Conservation (phyloP, 78 protist genomes). For the Tieghemostelium lacteum region DNA sequence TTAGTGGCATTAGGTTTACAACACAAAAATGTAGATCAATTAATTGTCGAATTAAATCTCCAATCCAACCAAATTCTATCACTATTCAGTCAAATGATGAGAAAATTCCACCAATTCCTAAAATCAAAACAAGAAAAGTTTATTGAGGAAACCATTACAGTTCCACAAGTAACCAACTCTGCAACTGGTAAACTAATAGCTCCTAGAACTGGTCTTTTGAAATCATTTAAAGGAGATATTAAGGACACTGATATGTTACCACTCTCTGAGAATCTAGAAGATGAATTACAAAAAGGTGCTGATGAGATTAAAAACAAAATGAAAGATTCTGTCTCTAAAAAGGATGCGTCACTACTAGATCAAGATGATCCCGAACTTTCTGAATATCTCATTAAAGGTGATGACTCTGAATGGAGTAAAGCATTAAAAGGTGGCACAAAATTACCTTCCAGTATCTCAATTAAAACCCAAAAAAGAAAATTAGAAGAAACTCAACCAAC, state of each 20-base stretch:
- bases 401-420: constrained; percentile 53
- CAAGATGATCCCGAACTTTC: neutral
- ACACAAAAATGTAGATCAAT: constrained; percentile 81
- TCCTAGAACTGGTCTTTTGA: constrained; percentile 45
- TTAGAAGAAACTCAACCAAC: neutral
- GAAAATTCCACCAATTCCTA: constrained; percentile 21
- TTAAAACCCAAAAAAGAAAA: constrained; percentile 33
- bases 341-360: neutral
- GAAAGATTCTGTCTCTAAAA: neutral
- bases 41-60: constrained; percentile 46
- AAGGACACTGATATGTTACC: constrained; percentile 32
- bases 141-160: constrained; percentile 34
- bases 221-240: constrained; percentile 57
- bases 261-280: constrained; percentile 28
- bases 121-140: constrained; percentile 10
- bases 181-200: neutral
- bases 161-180: constrained; percentile 19
- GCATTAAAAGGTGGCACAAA: constrained; percentile 22
- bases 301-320: constrained; percentile 14
- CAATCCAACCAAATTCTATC: constrained; percentile 55
- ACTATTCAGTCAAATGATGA: constrained; percentile 68
- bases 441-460: constrained; percentile 8
- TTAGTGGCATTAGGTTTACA: constrained; percentile 95
- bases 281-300: constrained; percentile 39
- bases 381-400: constrained; percentile 31